Conservation (phyloP, 2,329 filamentous ascomycete genomes). For the Penicillium hordei region DNA sequence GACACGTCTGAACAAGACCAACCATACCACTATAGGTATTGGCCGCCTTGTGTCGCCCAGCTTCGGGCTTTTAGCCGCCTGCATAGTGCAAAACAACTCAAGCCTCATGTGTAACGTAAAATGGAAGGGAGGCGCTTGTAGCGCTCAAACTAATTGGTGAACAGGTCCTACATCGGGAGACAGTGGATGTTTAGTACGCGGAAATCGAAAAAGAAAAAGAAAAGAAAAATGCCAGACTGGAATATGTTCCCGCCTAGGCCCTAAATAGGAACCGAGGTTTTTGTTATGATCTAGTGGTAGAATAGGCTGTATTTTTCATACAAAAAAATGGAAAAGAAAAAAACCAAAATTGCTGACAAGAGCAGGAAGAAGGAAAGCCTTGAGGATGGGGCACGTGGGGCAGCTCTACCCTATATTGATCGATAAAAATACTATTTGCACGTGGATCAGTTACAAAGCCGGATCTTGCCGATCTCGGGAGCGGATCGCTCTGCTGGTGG, state of each 20-base stretch:
- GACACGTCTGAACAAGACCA: not conserved
- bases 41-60: too few species aligned
- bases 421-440: not conserved
- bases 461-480: not conserved
- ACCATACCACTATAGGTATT: not conserved
- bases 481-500: not conserved
- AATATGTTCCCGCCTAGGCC: too few species aligned
- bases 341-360: not conserved
- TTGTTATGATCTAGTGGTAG: too few species aligned
- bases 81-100: not conserved
- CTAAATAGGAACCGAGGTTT: too few species aligned
- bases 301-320: too few species aligned
- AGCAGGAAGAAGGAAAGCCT: not conserved
- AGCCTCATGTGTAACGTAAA: not conserved
- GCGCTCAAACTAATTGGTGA: not conserved
- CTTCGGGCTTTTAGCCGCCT: not conserved
- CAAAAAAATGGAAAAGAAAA: too few species aligned
- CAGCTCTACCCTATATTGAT: not conserved
- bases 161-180: not conserved
- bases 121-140: not conserved
- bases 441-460: not conserved
- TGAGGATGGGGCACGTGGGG: not conserved
- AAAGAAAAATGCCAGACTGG: too few species aligned
- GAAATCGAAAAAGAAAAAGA: not conserved
- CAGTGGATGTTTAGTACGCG: not conserved